These are phyloP conservation scores for Knoxia roxburghii DNA, from an alignment of 257 asterid species.

Conservation along the genomic window DNA sequence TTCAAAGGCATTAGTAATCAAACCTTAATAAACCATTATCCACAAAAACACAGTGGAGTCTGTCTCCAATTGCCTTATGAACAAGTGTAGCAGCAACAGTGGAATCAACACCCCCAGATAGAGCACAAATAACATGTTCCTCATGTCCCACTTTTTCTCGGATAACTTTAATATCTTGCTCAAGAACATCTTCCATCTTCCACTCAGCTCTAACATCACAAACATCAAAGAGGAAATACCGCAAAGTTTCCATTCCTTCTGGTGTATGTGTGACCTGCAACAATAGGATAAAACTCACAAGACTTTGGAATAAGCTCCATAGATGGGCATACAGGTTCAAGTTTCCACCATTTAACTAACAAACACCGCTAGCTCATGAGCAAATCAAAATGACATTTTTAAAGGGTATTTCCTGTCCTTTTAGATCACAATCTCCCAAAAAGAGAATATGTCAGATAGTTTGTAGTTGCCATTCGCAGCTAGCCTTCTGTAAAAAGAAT, in stretches of 20 bases:
- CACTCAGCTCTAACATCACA: slow-evolving; percentile 77
- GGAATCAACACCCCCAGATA: slow-evolving; percentile 98
- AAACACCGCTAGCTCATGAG: neutral
- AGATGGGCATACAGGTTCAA: neutral
- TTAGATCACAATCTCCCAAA: neutral
- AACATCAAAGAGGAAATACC: slow-evolving; percentile 65
- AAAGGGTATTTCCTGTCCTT: too few species aligned
- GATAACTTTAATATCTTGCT: slow-evolving; percentile 69
- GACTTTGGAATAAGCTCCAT: neutral
- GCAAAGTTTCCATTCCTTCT: slow-evolving; percentile 85
- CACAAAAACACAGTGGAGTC: slow-evolving; percentile 94
- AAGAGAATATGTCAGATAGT: neutral
- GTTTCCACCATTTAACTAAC: neutral
- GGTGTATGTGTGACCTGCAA: slow-evolving; percentile 88
- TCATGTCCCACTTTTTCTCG: slow-evolving; percentile 57
- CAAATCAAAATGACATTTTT: too few species aligned
- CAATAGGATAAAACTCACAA: slow-evolving; percentile 2
- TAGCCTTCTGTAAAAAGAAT: neutral
- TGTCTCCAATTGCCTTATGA: slow-evolving; percentile 88
- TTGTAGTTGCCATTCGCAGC: neutral
- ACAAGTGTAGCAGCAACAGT: slow-evolving; percentile 96
- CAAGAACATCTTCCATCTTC: slow-evolving; percentile 87
- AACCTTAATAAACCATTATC: slow-evolving; percentile 95
- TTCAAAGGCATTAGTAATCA: neutral
- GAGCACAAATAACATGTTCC: slow-evolving; percentile 91